Evolutionary conservation across 139 green algal genomes (phyloP), one percentile per base, ranked within the genome.

Genomic region (Chlamydomonas applanata): DNA sequence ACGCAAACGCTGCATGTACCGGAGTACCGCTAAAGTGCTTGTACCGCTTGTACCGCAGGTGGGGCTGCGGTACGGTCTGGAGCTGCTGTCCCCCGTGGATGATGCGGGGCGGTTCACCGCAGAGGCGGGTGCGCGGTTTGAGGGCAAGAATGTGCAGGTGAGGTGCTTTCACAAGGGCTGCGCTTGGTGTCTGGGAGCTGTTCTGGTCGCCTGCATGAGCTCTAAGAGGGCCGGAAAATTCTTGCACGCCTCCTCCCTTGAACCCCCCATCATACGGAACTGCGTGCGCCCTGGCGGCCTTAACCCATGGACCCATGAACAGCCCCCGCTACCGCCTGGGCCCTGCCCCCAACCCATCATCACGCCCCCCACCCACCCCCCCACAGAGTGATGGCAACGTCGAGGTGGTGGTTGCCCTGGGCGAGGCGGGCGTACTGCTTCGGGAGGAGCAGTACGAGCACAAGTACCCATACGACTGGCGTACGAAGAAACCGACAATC

Each of bases 381-480:
- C n/a, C 57, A 25, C 78, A 91, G 79, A 82, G 69, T 2, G 90
- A 97, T 33, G 95, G 95, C 59, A 98, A 96, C 78, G 74, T 69
- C n/a, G 91, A 89, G 1, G 92, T 98, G 45, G 84, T 97, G 1
- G 78, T 84, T 22, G 91, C 89, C 16, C 76, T 98, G 70, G 25
- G 71, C 5, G 72, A 80, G 9, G 81, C 71, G 17, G 72, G 80
- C 2, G 84, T 79, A 14, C 88, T 99, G 72, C 77, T 99, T 32
- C 77, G 86, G 82, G 87, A 96, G 83, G 94, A 99, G 81, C 19
- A 60, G 27, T 99, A 99, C 79, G 86, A 74, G 30, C 96, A 99
- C 93, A 98, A 98, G 86, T 99, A 99, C 83, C 96, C 96, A 1
- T 99, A 99, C 80, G 96, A 99, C 86, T 99, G 96, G 96, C 87